phyloP scores from a whole-genome alignment of 495 filamentous ascomycete species.

The Chaetomium fimeti region DNA sequence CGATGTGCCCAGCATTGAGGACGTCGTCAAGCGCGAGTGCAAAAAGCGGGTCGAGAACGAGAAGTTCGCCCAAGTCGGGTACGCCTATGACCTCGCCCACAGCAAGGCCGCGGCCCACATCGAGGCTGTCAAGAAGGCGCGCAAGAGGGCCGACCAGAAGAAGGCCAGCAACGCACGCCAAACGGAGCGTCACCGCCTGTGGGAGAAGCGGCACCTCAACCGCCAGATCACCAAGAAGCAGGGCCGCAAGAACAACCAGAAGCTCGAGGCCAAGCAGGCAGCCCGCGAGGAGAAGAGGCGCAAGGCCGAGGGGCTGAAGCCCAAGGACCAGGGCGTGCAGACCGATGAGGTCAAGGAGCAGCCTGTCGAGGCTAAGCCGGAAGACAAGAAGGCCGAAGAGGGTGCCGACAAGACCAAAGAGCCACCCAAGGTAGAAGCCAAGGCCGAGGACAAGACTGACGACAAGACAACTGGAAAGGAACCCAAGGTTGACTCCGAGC shows the following conservation, averaged over 20 bases:
- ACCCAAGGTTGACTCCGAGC: not conserved
- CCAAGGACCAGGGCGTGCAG: slow-evolving; percentile 44
- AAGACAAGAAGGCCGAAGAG: slow-evolving; percentile 17
- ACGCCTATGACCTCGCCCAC: slow-evolving; percentile 86
- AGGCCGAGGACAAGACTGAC: slow-evolving; percentile 18
- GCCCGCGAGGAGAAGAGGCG: slow-evolving; percentile 41
- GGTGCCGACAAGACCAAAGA: slow-evolving; percentile 28
- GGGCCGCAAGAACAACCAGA: slow-evolving; percentile 47
- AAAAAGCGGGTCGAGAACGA: slow-evolving; percentile 62
- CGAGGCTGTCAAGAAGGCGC: slow-evolving; percentile 56
- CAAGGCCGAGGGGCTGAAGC: slow-evolving; percentile 43
- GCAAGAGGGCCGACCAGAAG: slow-evolving; percentile 49
- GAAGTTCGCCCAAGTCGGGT: slow-evolving; percentile 82
- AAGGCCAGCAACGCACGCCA: slow-evolving; percentile 49
- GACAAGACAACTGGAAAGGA: slow-evolving; percentile 19
- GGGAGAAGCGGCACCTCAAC: slow-evolving; percentile 52
- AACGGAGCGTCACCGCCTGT: slow-evolving; percentile 45
- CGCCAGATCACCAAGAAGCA: slow-evolving; percentile 46
- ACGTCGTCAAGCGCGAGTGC: slow-evolving; percentile 68
- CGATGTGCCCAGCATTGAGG: slow-evolving; percentile 58
- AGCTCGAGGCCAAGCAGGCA: slow-evolving; percentile 36
- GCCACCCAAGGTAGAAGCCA: slow-evolving; percentile 17
- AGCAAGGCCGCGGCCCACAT: slow-evolving; percentile 69
- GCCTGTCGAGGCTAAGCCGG: slow-evolving; percentile 26
- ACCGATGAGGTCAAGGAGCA: slow-evolving; percentile 30